Base-by-base conservation (phyloP, 495 filamentous ascomycete genomes). In the Bryoglossum gracile region DNA sequence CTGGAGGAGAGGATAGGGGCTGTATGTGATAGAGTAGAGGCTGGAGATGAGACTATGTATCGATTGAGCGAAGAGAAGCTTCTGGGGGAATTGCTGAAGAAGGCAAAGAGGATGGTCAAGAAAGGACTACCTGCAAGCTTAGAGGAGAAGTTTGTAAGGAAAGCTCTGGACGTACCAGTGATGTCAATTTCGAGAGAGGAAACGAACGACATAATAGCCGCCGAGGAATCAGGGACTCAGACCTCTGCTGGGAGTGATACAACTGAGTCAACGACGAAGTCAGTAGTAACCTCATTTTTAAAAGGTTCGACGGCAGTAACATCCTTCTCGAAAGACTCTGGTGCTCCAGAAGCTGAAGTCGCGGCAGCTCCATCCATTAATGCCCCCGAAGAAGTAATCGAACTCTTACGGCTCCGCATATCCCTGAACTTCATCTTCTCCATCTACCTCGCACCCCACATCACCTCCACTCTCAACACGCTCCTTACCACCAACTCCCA, bases 71-170 rank as follows among this genome's bases (percentile, higher is more conserved):
- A 81, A 50, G 60, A 65, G 4, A 91, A 87, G 62, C 72, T 95
- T 10, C 47, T 87, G n/a, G 51, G 59, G 23, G 76, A 85, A 51
- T 57, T 97, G 16, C 45, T 86, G 16, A 52, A 57, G 13, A 97
- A 95, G 61, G 89, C 89, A 14, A 69, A 75, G 44, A 73, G 68
- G 0, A 87, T 95, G 76, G 72, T 72, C 16, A 64, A 69, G 5
- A 68, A 68, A 0, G 79, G 79, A 0, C 63, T 96, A 24, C 89
- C 92, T 8, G 64, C 67, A 33, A 95, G 85, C 55, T 74, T 97
- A 73, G 94, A 96, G 62, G 83, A 94, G 33, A 81, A 78, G 22
- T 92, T 94, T 57, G 76, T 99, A 10, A 71, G 67, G 16, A 82
- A 83, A 53, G 74, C 77, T n/a, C 65, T 97, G 21, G 83, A 87